Evolutionary conservation across 2,329 filamentous ascomycete genomes (phyloP).

Genomic region (Apiospora kogelbergensis): DNA sequence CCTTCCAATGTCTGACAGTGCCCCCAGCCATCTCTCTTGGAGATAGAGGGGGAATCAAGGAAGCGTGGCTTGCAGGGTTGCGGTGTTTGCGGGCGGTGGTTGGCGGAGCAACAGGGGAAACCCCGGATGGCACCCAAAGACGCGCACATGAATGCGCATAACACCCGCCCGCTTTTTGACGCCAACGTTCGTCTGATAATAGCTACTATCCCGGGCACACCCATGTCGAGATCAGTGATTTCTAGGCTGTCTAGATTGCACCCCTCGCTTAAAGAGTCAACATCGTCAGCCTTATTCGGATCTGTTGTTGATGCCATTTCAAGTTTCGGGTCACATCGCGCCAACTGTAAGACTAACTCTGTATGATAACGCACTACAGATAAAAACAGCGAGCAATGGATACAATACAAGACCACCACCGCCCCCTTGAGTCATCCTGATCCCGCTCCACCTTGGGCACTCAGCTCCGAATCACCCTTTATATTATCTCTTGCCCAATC

Average conservation of each 20-base stretch:
- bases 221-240: neutral
- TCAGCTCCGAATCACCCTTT: neutral
- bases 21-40: neutral
- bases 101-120: neutral
- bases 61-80: neutral
- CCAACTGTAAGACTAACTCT: neutral
- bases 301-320: neutral
- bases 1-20: conserved; percentile 1
- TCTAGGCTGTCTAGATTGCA: neutral
- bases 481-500: neutral
- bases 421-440: neutral
- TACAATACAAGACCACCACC: neutral
- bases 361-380: neutral
- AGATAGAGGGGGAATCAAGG: neutral
- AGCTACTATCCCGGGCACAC: neutral
- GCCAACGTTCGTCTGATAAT: neutral
- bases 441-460: neutral
- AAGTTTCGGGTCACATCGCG: neutral
- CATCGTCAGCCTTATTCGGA: neutral
- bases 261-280: neutral
- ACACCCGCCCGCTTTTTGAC: neutral
- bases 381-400: neutral
- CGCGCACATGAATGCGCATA: neutral
- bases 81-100: neutral
- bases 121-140: neutral